A percentile compares a stretch with the other conserved stretches of the same genome.
These are phyloP conservation scores for Lepidium africanum DNA, from an alignment of 345 rosid species.

Conservation along the genomic window DNA sequence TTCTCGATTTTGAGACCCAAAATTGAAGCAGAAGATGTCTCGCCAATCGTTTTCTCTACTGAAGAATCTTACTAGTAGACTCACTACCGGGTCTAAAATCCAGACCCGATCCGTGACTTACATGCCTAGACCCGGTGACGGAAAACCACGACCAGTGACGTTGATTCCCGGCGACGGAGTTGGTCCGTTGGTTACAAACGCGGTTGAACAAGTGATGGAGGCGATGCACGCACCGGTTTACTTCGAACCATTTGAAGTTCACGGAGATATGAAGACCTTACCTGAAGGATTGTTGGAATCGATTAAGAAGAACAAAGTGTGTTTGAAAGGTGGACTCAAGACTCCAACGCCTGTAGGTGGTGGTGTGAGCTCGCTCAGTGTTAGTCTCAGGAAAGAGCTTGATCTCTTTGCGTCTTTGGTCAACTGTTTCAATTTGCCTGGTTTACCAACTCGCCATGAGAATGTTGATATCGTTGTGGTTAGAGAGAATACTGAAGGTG, in stretches of 20 bases:
- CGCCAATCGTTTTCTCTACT: constrained; percentile 43
- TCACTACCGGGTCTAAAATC: constrained; percentile 20
- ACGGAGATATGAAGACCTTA: constrained; percentile 80
- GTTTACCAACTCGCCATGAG: constrained; percentile 74
- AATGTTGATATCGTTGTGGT: constrained; percentile 89
- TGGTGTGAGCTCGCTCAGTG: constrained; percentile 78
- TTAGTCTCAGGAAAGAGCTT: constrained; percentile 77
- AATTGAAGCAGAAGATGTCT: constrained; percentile 44
- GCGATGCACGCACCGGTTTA: constrained; percentile 96
- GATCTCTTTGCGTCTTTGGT: constrained; percentile 90
- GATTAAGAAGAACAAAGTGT: constrained; percentile 93
- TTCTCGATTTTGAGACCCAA: constrained; percentile 12
- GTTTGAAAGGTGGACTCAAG: constrained; percentile 78
- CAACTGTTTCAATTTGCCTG: constrained; percentile 82
- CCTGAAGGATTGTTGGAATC: constrained; percentile 88
- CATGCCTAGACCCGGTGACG: constrained; percentile 99
- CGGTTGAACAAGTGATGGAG: constrained; percentile 86
- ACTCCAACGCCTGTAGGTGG: constrained; percentile 75
- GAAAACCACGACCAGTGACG: constrained; percentile 72
- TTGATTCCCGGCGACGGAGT: constrained; percentile 90
- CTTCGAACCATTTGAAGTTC: constrained; percentile 74
- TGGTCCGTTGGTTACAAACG: constrained; percentile 88
- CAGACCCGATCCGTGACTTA: constrained; percentile 77
- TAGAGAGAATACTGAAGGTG: constrained; percentile 97
- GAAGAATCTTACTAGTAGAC: constrained; percentile 29